These are phyloP conservation scores for Daldinia sp. DNA, from an alignment of 2,329 filamentous ascomycete species.

Conservation along the genomic window DNA sequence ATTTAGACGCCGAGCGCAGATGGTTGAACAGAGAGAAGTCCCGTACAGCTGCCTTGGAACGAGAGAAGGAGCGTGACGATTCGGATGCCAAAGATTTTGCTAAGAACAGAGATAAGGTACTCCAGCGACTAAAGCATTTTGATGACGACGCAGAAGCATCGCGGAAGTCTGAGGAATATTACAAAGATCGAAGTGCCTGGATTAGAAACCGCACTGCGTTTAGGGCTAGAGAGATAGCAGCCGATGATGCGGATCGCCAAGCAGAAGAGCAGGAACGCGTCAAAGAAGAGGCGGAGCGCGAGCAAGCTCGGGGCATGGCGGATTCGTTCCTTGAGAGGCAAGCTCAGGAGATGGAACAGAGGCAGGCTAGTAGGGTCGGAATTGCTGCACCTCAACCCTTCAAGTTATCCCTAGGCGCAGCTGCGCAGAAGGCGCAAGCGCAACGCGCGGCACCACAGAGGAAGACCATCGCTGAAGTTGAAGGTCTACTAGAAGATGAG, in stretches of 20 bases:
- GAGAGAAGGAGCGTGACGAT: conserved; percentile 82
- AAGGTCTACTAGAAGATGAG: conserved; percentile 93
- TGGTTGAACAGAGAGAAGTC: conserved; percentile 91
- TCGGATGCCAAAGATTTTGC: conserved; percentile 74
- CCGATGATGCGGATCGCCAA: conserved; percentile 83
- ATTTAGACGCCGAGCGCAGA: conserved; percentile 83
- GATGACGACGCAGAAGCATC: conserved; percentile 86
- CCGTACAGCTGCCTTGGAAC: conserved; percentile 82
- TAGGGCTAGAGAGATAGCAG: conserved; percentile 74
- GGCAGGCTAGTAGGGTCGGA: conserved; percentile 48
- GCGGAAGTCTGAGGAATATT: conserved; percentile 81
- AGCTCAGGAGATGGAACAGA: conserved; percentile 75
- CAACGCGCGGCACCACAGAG: conserved; percentile 66
- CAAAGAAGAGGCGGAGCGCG: conserved; percentile 73
- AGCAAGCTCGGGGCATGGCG: conserved; percentile 83
- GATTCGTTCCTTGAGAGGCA: conserved; percentile 90
- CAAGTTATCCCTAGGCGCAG: conserved; percentile 91
- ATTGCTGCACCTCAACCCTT: conserved; percentile 75
- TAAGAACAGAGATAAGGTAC: conserved; percentile 71
- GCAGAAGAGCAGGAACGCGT: conserved; percentile 79
- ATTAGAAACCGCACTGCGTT: conserved; percentile 80
- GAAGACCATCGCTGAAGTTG: conserved; percentile 90
- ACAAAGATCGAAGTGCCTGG: conserved; percentile 86
- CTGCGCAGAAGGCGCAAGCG: conserved; percentile 75
- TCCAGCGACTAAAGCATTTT: conserved; percentile 79